These are phyloP conservation scores for Chaetomiaceae sp. DNA, from an alignment of 2,329 filamentous ascomycete genomes.

Conservation along the genomic window DNA sequence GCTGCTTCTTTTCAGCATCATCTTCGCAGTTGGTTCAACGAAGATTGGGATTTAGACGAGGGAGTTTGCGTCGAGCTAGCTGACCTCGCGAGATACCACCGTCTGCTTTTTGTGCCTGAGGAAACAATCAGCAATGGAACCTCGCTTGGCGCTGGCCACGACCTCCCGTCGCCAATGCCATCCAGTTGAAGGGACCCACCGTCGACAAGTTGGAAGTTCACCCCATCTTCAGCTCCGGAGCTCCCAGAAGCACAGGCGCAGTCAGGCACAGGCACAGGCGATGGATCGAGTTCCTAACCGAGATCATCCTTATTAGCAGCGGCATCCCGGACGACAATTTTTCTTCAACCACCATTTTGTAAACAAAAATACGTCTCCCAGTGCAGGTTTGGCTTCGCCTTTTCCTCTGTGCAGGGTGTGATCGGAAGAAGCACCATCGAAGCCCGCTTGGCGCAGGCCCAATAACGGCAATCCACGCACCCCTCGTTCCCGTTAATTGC, in stretches of 20 bases:
- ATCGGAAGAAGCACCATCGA: background rate
- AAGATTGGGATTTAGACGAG: too few species aligned
- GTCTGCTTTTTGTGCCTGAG: too few species aligned
- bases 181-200: background rate
- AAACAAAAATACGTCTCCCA: background rate
- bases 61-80: too few species aligned
- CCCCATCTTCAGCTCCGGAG: background rate
- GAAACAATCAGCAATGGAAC: too few species aligned
- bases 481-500: slow-evolving; percentile 22
- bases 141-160: too few species aligned
- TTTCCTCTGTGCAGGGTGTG: background rate
- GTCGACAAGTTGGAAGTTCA: background rate
- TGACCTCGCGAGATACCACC: too few species aligned
- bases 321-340: slow-evolving; percentile 7
- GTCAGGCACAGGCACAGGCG: background rate
- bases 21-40: background rate
- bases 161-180: too few species aligned
- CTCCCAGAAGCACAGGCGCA: background rate
- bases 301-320: slow-evolving; percentile 12
- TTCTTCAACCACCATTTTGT: background rate
- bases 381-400: background rate
- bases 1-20: background rate
- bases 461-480: slow-evolving; percentile 25
- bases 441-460: slow-evolving; percentile 12
- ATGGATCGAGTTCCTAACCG: slow-evolving; percentile 2